These are phyloP conservation scores for Septoria linicola DNA, from an alignment of 2,329 filamentous ascomycete genomes.

Conservation along the genomic window DNA sequence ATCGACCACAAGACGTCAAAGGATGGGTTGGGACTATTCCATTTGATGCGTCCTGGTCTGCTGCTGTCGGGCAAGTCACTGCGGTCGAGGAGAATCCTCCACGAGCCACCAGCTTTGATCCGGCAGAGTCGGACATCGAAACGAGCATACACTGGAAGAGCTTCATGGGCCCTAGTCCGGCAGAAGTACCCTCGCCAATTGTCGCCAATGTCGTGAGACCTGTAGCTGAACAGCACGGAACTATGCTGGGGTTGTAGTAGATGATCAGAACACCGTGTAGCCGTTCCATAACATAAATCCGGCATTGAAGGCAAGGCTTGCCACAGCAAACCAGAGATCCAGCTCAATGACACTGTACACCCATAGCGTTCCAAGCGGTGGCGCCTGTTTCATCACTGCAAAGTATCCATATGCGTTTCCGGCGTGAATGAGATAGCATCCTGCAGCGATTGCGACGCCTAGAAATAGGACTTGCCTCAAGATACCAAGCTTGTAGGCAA, in stretches of 20 bases:
- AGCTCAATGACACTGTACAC: constrained; percentile 91
- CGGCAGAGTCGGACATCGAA: not conserved
- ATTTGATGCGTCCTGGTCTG: not conserved
- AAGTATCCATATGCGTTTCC: constrained; percentile 80
- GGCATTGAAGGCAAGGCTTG: constrained; percentile 53
- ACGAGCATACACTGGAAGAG: not conserved
- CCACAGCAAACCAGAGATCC: constrained; percentile 64
- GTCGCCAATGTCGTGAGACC: not conserved
- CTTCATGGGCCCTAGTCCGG: not conserved
- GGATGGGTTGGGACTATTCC: not conserved
- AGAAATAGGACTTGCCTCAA: constrained; percentile 61
- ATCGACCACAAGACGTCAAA: not conserved
- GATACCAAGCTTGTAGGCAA: constrained; percentile 46
- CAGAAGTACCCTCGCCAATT: not conserved
- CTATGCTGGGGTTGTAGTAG: not conserved
- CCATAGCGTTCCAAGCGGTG: constrained; percentile 87
- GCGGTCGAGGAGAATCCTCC: not conserved
- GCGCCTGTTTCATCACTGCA: constrained; percentile 85
- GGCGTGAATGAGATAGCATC: constrained; percentile 77
- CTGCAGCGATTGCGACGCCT: constrained; percentile 57
- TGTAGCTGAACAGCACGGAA: not conserved
- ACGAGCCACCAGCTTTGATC: not conserved
- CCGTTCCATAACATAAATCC: constrained; percentile 57
- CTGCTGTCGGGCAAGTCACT: not conserved
- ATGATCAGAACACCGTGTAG: constrained; percentile 40